Conservation (phyloP, 1,284 basidiomycete genomes). For the Takashimella tepidaria region DNA sequence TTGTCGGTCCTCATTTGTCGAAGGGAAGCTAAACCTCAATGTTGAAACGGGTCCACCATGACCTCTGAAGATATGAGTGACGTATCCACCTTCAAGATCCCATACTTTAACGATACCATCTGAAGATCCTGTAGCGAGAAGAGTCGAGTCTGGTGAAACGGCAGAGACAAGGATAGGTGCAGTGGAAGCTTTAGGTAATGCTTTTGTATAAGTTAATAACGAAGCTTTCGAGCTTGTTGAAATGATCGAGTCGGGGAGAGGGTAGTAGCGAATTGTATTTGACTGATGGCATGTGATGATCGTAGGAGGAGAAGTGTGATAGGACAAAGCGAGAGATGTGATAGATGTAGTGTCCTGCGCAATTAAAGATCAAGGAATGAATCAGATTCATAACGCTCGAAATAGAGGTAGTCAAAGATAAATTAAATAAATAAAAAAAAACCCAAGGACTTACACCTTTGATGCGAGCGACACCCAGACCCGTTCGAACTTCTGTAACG, state of each 20-base stretch:
- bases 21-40: constrained; percentile 68
- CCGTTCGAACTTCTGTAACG: constrained; percentile 71
- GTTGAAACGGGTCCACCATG: constrained; percentile 95
- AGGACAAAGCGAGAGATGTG: constrained; percentile 49
- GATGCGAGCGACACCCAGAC: constrained; percentile 71
- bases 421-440: no score
- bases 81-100: constrained; percentile 80
- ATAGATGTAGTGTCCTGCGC: constrained; percentile 53
- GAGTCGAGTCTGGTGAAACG: constrained; percentile 78
- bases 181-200: constrained; percentile 77
- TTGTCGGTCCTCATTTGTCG: constrained; percentile 21
- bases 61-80: constrained; percentile 92
- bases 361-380: no score
- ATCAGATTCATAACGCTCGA: no score
- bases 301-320: constrained; percentile 46
- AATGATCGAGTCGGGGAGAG: constrained; percentile 37
- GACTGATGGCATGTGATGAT: constrained; percentile 52
- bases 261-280: constrained; percentile 51
- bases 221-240: constrained; percentile 25
- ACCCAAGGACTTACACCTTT: constrained; percentile 60
- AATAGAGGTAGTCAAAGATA: no score
- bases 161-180: constrained; percentile 87
- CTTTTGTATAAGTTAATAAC: constrained; percentile 57
- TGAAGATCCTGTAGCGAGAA: constrained; percentile 90
- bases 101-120: constrained; percentile 97